phyloP scores from a whole-genome alignment of 768 basidiomycete genomes.

The Tulasnella sp. region DNA sequence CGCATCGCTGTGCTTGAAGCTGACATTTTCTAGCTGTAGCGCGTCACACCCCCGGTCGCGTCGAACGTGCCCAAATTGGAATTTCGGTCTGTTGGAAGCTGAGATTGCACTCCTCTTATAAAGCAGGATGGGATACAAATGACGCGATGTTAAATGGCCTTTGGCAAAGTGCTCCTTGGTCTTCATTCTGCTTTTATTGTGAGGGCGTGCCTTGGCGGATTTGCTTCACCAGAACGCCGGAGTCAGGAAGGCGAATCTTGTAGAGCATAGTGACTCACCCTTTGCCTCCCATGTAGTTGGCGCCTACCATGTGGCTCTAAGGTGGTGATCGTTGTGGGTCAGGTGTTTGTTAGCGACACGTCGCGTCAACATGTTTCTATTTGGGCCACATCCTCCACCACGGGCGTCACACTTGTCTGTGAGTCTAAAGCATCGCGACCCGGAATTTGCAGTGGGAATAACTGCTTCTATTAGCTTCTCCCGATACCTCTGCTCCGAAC shows the following conservation, averaged over 20 bases:
- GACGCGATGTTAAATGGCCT: not conserved
- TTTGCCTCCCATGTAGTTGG: conserved; percentile 6
- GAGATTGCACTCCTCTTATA: not conserved
- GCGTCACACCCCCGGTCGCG: not conserved
- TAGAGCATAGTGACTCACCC: not conserved
- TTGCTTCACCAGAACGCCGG: not conserved
- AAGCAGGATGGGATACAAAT: not conserved
- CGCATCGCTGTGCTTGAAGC: not conserved
- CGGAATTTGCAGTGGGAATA: not conserved
- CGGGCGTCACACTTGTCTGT: not conserved
- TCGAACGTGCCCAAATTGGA: conserved; percentile 1
- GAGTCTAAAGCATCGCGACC: not conserved
- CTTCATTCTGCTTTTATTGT: not conserved
- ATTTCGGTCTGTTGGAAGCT: not conserved
- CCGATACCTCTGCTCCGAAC: not conserved
- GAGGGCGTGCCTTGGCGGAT: conserved; percentile 1
- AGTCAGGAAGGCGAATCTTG: not conserved
- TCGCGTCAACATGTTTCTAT: not conserved
- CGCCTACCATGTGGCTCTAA: not conserved
- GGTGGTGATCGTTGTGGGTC: not conserved
- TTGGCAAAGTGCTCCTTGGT: conserved; percentile 6
- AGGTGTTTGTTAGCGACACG: not conserved
- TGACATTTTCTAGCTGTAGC: not conserved
- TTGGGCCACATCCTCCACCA: not conserved
- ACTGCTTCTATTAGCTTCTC: not conserved